Evolutionary conservation across 1,139 yeast species (phyloP), one percentile per base, ranked within the genome.

Genomic region (Blastobotrys aristatus): DNA sequence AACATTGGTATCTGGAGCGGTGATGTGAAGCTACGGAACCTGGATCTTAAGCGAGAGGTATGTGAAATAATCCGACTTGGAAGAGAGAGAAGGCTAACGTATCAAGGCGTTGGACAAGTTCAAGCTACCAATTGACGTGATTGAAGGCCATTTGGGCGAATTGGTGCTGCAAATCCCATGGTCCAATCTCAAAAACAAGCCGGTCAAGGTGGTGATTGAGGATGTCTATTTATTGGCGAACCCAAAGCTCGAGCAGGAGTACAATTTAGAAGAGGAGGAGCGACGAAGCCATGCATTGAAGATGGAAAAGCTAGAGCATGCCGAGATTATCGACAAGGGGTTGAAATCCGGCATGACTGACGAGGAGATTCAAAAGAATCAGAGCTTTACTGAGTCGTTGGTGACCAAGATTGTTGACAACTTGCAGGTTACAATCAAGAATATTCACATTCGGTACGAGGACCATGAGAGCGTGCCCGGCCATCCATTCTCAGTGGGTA

Each of bases 1-100:
- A 89, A 92, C 59, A 90, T 92, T 49, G 98, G 97, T 2, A 90
- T 94, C 37, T 90, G 98, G 96, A 81, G 92, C 59, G 99, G 99
- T 27, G 97, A 92, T 72, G 98, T 90, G 41, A 88, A 87, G 63
- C 72, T 94, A 46, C 75, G 75, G 54, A 82, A 90, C 63, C 73
- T 94, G 53, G 76, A 84, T 53, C 72, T 94, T 50, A 87, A 87
- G 66, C 77, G 80, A 52, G 90, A 83, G 61, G 72, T 68, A 53
- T 41, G 68, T 53, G 20, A 14, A 34, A 16, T 16, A 10, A 26
- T 27, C n/a, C 13, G 10, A 5, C 22, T 26, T 14, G 4, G 18
- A 5, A 11, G 5, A 6, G 27, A 10, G 11, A 14, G 14, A 27
- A 29, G 27, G 11, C 27, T 32, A 34, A 26, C 40, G 7, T 2